These are phyloP conservation scores for Cylindrodendrum hubeiense DNA, from an alignment of 2,329 filamentous ascomycete genomes.

Conservation along the genomic window DNA sequence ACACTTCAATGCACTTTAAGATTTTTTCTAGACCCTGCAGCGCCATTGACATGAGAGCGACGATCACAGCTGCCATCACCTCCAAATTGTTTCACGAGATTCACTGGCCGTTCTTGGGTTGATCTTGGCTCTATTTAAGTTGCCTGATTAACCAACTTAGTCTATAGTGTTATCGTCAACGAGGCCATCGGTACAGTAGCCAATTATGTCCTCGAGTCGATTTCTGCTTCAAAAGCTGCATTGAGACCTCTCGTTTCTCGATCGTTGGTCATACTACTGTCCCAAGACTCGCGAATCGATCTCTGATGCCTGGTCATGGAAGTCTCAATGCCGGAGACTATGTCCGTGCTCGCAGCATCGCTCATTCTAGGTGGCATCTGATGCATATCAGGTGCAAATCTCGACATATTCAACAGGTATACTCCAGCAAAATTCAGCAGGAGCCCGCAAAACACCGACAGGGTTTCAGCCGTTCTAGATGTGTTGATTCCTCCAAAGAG, in stretches of 20 bases:
- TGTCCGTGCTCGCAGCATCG: not conserved
- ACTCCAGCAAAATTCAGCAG: not conserved
- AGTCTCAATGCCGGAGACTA: not conserved
- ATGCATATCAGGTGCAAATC: not conserved
- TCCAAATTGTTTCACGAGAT: not conserved
- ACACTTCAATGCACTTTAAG: not conserved
- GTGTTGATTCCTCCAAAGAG: not conserved
- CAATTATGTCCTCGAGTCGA: not conserved
- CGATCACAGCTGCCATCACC: not conserved
- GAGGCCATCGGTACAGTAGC: not conserved
- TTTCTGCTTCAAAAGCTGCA: not conserved
- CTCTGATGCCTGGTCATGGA: not conserved
- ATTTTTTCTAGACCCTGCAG: not conserved
- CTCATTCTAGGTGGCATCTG: not conserved
- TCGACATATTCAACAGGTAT: not conserved
- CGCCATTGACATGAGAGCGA: not conserved
- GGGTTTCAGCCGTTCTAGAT: not conserved
- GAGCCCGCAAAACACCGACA: not conserved
- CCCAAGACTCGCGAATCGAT: not conserved
- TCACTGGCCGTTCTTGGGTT: not conserved
- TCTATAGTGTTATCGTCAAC: not conserved
- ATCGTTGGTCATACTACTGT: not conserved
- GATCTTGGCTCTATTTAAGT: not conserved
- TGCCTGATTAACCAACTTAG: not conserved
- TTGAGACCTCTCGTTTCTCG: not conserved